These are phyloP conservation scores for Lachnum nothofagi DNA, from an alignment of 2,329 filamentous ascomycete species.

Conservation along the genomic window DNA sequence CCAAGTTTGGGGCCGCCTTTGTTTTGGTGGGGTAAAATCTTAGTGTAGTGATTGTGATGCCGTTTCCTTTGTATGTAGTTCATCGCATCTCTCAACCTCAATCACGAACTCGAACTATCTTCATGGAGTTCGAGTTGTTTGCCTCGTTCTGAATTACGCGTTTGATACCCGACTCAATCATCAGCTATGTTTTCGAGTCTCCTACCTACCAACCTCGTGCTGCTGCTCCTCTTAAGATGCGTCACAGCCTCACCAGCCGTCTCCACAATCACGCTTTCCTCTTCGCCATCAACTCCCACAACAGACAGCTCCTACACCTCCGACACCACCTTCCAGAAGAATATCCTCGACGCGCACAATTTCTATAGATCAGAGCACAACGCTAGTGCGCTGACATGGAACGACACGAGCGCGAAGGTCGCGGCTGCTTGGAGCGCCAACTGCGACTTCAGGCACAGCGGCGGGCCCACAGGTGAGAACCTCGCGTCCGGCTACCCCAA, in stretches of 20 bases:
- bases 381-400: slow-evolving; percentile 57
- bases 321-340: slow-evolving; percentile 38
- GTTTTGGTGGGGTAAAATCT: too few species aligned
- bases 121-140: too few species aligned
- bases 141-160: too few species aligned
- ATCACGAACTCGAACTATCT: too few species aligned
- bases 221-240: neutral
- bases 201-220: neutral
- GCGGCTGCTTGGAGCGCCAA: slow-evolving; percentile 45
- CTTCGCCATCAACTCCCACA: slow-evolving; percentile 2
- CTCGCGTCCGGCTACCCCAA: slow-evolving; percentile 63
- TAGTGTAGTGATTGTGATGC: too few species aligned
- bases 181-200: neutral
- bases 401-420: slow-evolving; percentile 54
- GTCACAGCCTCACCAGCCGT: neutral
- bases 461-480: slow-evolving; percentile 68
- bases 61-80: too few species aligned
- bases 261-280: slow-evolving; percentile 41
- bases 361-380: slow-evolving; percentile 59
- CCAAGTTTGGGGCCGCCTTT: neutral
- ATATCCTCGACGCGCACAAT: slow-evolving; percentile 64
- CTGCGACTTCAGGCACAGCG: slow-evolving; percentile 50
- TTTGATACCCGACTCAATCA: too few species aligned
- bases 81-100: too few species aligned
- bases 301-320: slow-evolving; percentile 38